A percentile compares a stretch with the other conserved stretches of the same genome.
phyloP scores from a whole-genome alignment of 345 rosid species.

The Litchi chinensis region DNA sequence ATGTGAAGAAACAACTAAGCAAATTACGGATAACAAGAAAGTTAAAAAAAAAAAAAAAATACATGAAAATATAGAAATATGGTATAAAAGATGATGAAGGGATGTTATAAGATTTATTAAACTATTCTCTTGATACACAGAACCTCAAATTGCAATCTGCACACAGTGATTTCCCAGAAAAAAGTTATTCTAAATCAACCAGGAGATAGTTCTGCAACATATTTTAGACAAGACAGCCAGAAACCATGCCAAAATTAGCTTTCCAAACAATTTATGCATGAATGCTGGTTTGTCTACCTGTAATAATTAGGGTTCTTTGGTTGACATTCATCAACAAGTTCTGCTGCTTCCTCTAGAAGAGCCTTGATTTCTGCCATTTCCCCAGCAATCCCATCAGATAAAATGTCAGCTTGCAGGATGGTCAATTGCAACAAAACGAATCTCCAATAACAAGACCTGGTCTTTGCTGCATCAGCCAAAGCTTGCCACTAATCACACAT shows the following conservation, averaged over 20 bases:
- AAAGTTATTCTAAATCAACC: neutral
- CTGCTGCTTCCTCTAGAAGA: conserved; percentile 93
- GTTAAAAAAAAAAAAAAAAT: neutral
- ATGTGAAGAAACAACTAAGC: neutral
- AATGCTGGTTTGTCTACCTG: conserved; percentile 46
- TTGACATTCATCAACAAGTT: conserved; percentile 82
- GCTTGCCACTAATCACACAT: conserved; percentile 68
- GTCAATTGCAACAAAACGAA: conserved; percentile 82
- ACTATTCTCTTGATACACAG: neutral
- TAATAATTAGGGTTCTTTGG: conserved; percentile 79
- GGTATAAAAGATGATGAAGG: neutral
- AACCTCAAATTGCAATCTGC: neutral
- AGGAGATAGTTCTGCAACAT: neutral
- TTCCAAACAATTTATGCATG: neutral
- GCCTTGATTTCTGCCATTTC: conserved; percentile 87
- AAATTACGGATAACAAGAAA: neutral
- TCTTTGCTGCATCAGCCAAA: conserved; percentile 75
- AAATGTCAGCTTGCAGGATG: conserved; percentile 64
- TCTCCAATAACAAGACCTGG: conserved; percentile 84
- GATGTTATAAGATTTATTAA: neutral
- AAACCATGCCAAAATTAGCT: neutral
- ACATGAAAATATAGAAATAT: neutral
- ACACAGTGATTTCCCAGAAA: neutral
- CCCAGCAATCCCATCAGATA: conserved; percentile 48
- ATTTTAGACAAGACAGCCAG: neutral